Evolutionary conservation across 2,329 filamentous ascomycete species (phyloP).

Genomic region (Corynespora cassiicola): DNA sequence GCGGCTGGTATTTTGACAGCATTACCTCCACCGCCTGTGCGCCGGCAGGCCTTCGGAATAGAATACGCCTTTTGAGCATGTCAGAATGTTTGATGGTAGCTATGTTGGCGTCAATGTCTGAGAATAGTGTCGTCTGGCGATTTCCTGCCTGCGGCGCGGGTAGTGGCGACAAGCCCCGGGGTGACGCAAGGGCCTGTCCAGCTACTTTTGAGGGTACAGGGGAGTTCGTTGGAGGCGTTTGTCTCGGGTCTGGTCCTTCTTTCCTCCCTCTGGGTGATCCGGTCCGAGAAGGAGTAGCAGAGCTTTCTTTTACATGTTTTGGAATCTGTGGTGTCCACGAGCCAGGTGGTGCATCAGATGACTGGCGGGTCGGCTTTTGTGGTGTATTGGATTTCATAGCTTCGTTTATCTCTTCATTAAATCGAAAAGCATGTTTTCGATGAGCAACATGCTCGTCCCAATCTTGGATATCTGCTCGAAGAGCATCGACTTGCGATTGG

Average conservation of each 20-base stretch:
- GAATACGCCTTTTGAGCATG: slow-evolving; percentile 42
- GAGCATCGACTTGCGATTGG: slow-evolving; percentile 48
- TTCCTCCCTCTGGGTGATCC: slow-evolving; percentile 45
- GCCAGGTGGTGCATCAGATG: slow-evolving; percentile 33
- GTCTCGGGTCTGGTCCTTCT: slow-evolving; percentile 29
- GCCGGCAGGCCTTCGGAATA: slow-evolving; percentile 35
- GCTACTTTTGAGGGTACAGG: slow-evolving; percentile 34
- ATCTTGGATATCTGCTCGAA: slow-evolving; percentile 53
- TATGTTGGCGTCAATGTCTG: slow-evolving; percentile 42
- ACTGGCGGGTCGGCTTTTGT: slow-evolving; percentile 29
- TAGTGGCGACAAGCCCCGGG: slow-evolving; percentile 35
- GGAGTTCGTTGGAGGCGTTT: slow-evolving; percentile 28
- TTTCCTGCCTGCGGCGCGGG: slow-evolving; percentile 32
- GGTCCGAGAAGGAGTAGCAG: slow-evolving; percentile 37
- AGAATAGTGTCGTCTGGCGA: slow-evolving; percentile 40
- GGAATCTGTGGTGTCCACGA: slow-evolving; percentile 46
- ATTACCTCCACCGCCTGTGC: slow-evolving; percentile 38
- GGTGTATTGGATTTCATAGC: slow-evolving; percentile 41
- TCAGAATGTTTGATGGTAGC: slow-evolving; percentile 36
- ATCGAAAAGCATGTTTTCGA: slow-evolving; percentile 57
- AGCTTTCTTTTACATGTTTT: slow-evolving; percentile 39
- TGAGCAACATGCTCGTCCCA: slow-evolving; percentile 56
- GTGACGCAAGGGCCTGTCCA: slow-evolving; percentile 36
- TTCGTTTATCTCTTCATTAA: slow-evolving; percentile 53
- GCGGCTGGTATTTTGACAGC: slow-evolving; percentile 42